Percentiles rank a stretch among this genome's conserved stretches.
Evolutionary conservation across 2,329 filamentous ascomycete genomes (phyloP).

Genomic region (Neopestalotiopsis sp.): DNA sequence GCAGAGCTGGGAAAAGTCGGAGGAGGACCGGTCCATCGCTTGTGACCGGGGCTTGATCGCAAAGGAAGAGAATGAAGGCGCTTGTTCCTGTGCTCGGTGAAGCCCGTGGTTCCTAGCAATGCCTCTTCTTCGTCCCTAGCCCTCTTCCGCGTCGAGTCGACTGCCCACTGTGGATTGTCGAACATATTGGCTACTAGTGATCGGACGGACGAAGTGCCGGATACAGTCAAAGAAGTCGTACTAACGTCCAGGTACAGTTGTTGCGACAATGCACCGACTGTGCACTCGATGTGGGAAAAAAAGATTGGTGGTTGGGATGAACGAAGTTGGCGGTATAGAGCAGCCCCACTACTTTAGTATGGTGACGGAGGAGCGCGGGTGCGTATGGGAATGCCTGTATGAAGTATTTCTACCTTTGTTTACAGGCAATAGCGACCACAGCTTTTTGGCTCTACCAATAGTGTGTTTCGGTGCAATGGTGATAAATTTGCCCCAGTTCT

Average conservation of each 20-base stretch:
- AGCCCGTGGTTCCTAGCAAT: conserved; percentile 30
- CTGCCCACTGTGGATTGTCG: conserved; percentile 25
- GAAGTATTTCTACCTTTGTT: not conserved
- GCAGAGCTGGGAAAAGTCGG: conserved; percentile 34
- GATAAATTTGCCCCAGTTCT: no score
- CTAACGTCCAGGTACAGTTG: not conserved
- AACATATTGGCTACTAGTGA: conserved; percentile 26
- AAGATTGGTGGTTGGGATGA: conserved; percentile 5
- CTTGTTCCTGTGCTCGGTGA: conserved; percentile 48
- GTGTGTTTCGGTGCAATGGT: no score
- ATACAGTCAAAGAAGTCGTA: not conserved
- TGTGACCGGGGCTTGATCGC: conserved; percentile 49
- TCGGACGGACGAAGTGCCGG: not conserved
- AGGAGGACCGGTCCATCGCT: conserved; percentile 38
- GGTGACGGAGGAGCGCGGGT: not conserved
- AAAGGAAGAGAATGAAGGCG: conserved; percentile 59
- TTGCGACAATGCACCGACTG: not conserved
- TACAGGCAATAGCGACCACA: not conserved
- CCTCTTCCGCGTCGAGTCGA: conserved; percentile 34
- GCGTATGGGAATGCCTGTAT: not conserved
- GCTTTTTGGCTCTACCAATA: no score
- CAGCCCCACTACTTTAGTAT: not conserved
- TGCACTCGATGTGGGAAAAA: not conserved
- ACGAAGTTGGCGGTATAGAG: conserved; percentile 3
- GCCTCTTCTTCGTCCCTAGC: conserved; percentile 33